A percentile compares a stretch with the other conserved stretches of the same genome.
phyloP scores from a whole-genome alignment of 164 flowering plant species.

The Chimonanthus praecox region DNA sequence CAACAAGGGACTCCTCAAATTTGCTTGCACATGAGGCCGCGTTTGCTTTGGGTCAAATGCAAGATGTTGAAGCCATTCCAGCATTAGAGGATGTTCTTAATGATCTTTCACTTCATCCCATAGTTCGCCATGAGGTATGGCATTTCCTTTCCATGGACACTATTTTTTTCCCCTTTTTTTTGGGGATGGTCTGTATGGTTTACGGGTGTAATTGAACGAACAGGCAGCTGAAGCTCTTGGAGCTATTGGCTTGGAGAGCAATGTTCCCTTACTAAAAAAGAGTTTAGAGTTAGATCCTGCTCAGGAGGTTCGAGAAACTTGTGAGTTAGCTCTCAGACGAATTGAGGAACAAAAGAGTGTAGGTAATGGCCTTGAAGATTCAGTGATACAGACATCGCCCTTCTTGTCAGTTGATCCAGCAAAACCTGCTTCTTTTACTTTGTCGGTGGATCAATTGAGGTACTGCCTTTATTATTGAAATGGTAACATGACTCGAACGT shows the following conservation, averaged over 20 bases:
- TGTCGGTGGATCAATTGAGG: constrained; percentile 71
- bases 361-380: constrained; percentile 12
- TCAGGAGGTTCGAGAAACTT: constrained; percentile 90
- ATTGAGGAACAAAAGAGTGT: constrained; percentile 52
- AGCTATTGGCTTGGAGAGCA: constrained; percentile 76
- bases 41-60: constrained; percentile 97
- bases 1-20: constrained; percentile 82
- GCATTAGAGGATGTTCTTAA: constrained; percentile 61
- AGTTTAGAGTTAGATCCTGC: constrained; percentile 81
- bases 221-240: constrained; percentile 99
- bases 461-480: constrained; percentile 8
- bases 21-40: constrained; percentile 98
- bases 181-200: background rate
- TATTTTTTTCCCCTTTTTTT: background rate
- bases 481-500: too few species aligned
- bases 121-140: constrained; percentile 87
- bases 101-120: constrained; percentile 83
- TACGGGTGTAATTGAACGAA: constrained; percentile 3
- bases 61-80: constrained; percentile 79
- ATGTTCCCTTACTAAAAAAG: constrained; percentile 43
- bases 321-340: constrained; percentile 79
- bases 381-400: constrained; percentile 45
- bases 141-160: background rate
- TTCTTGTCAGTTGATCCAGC: constrained; percentile 96
- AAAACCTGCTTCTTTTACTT: constrained; percentile 49